phyloP scores from a whole-genome alignment of 495 filamentous ascomycete species.

The Podospora australis region DNA sequence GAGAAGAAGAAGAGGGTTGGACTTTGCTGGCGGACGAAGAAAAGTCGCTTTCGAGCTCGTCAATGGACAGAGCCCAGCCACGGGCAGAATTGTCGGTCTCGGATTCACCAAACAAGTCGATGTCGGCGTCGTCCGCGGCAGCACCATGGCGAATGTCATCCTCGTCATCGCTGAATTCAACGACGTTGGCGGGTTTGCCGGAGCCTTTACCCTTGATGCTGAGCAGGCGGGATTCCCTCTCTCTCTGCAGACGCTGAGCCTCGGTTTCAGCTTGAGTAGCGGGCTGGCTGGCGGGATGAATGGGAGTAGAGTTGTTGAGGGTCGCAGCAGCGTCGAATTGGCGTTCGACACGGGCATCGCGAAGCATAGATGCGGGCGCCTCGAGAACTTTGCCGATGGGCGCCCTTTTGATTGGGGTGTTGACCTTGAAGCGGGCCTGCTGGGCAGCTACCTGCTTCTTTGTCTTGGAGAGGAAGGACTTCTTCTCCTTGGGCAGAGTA shows the following conservation, averaged over 20 bases:
- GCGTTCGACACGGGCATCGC: conserved; percentile 26
- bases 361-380: conserved; percentile 33
- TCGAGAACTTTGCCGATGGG: conserved; percentile 23
- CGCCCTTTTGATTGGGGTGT: conserved; percentile 21
- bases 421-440: conserved; percentile 4
- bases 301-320: conserved; percentile 3
- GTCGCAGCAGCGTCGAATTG: conserved; percentile 15
- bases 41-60: not conserved
- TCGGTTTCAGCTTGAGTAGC: not conserved
- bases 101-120: conserved; percentile 7
- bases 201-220: conserved; percentile 16
- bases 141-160: not conserved
- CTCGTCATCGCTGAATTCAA: conserved; percentile 20
- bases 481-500: conserved; percentile 3
- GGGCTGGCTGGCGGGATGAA: not conserved
- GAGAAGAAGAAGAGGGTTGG: not conserved
- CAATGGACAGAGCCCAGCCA: not conserved
- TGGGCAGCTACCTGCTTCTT: conserved; percentile 3
- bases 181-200: conserved; percentile 7
- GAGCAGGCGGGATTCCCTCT: conserved; percentile 23
- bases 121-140: not conserved
- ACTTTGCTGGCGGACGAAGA: not conserved
- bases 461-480: conserved; percentile 15
- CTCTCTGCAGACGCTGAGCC: conserved; percentile 4
- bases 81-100: not conserved